A percentile compares a stretch with the other conserved stretches of the same genome.
phyloP scores from a whole-genome alignment of 2,329 filamentous ascomycete species.

The Pseudogymnoascus sp. region DNA sequence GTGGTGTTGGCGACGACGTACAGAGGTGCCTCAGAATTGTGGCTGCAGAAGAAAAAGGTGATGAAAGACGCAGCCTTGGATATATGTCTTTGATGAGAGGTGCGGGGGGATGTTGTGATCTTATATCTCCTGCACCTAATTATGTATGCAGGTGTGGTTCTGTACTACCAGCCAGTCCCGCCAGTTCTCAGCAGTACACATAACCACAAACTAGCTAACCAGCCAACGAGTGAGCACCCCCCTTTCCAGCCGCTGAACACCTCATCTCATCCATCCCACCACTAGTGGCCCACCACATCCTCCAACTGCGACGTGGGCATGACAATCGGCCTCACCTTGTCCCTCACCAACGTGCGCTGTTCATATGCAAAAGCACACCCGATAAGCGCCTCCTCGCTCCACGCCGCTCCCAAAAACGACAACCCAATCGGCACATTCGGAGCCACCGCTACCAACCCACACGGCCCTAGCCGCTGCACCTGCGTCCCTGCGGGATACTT shows the following conservation, averaged over 20 bases:
- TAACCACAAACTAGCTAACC: background rate
- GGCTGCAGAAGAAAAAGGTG: background rate
- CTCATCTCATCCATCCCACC: background rate
- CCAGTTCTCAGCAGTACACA: background rate
- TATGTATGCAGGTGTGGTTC: background rate
- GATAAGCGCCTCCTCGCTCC: constrained; percentile 56
- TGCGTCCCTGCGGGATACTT: constrained; percentile 42
- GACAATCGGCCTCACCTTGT: constrained; percentile 42
- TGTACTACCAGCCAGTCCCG: background rate
- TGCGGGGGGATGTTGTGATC: background rate
- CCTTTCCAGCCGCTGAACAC: background rate
- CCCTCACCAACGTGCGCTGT: constrained; percentile 36
- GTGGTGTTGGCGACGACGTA: background rate
- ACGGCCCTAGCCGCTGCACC: constrained; percentile 17
- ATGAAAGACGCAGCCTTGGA: background rate
- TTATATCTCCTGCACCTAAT: background rate
- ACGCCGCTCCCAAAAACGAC: constrained; percentile 54
- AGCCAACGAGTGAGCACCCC: background rate
- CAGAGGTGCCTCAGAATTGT: background rate
- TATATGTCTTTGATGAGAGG: background rate
- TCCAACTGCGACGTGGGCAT: constrained; percentile 41
- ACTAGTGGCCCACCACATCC: constrained; percentile 32
- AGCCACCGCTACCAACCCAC: constrained; percentile 13
- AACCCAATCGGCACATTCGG: constrained; percentile 43
- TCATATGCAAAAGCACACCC: constrained; percentile 64